Conservation (phyloP, 2,329 filamentous ascomycete species). For the Calonectria henricotiae region DNA sequence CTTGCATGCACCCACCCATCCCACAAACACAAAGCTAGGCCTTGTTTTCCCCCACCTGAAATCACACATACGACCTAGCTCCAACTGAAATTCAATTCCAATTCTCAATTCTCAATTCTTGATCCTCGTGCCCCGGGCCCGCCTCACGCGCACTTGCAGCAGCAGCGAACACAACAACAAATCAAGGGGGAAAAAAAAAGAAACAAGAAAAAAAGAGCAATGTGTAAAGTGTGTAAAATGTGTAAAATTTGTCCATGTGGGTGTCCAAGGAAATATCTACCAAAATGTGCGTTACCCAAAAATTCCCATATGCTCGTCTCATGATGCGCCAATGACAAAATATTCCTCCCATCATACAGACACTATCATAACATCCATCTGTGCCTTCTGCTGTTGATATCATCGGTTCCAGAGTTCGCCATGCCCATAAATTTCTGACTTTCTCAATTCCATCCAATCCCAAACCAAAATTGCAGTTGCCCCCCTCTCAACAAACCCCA, state of each 20-base stretch:
- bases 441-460: slow-evolving; percentile 32
- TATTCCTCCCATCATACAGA: slow-evolving; percentile 24
- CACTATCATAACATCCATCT: slow-evolving; percentile 12
- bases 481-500: slow-evolving; percentile 46
- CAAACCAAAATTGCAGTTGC: slow-evolving; percentile 25
- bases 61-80: too few species aligned
- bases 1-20: slow-evolving; percentile 40
- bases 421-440: slow-evolving; percentile 22
- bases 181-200: slow-evolving; percentile 18
- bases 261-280: slow-evolving; percentile 28
- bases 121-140: background rate
- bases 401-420: slow-evolving; percentile 28
- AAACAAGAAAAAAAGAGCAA: background rate
- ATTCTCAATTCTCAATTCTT: background rate
- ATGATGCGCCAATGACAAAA: slow-evolving; percentile 27
- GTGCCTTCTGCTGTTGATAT: slow-evolving; percentile 28
- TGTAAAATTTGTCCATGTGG: slow-evolving; percentile 42
- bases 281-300: slow-evolving; percentile 5
- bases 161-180: slow-evolving; percentile 4
- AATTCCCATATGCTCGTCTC: slow-evolving; percentile 13
- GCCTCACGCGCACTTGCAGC: background rate
- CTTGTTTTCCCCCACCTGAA: slow-evolving; percentile 16
- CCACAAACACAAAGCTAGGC: background rate
- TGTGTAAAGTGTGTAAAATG: slow-evolving; percentile 37
- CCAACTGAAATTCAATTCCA: slow-evolving; percentile 18